These are phyloP conservation scores for Aureobasidium sp. DNA, from an alignment of 2,329 filamentous ascomycete species.

Conservation along the genomic window DNA sequence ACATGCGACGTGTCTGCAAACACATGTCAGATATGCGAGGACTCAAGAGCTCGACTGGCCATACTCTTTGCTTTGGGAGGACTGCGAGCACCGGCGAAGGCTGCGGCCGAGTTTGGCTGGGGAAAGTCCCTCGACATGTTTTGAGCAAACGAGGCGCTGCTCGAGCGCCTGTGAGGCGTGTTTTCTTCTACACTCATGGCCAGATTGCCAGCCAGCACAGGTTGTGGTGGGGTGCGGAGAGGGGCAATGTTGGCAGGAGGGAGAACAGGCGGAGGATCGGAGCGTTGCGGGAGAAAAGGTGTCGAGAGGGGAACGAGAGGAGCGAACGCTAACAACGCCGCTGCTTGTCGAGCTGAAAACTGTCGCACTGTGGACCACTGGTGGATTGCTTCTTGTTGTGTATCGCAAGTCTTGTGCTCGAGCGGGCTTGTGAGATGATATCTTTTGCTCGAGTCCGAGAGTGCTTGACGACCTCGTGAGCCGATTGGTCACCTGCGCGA, in stretches of 20 bases:
- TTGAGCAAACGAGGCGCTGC: slow-evolving; percentile 7
- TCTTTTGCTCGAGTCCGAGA: slow-evolving; percentile 4
- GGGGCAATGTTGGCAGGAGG: slow-evolving; percentile 22
- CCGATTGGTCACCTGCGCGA: slow-evolving; percentile 9
- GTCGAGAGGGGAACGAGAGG: background rate
- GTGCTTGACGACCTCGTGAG: slow-evolving; percentile 4
- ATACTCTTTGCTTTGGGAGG: slow-evolving; percentile 43
- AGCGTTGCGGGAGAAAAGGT: slow-evolving; percentile 7
- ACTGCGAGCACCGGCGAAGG: slow-evolving; percentile 28
- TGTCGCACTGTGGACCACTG: background rate
- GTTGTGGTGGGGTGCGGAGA: slow-evolving; percentile 24
- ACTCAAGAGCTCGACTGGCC: slow-evolving; percentile 5
- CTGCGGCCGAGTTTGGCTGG: slow-evolving; percentile 5
- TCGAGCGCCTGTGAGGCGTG: slow-evolving; percentile 13
- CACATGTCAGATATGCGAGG: slow-evolving; percentile 16
- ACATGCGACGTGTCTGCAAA: slow-evolving; percentile 83
- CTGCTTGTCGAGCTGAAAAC: background rate
- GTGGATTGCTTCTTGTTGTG: background rate
- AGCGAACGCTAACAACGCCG: slow-evolving; percentile 2
- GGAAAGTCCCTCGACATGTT: slow-evolving; percentile 2
- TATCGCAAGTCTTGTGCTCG: background rate
- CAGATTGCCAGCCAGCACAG: background rate
- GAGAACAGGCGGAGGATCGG: slow-evolving; percentile 3
- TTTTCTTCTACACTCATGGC: slow-evolving; percentile 10
- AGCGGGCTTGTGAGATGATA: background rate